These are phyloP conservation scores for Tulasnella calospora DNA, from an alignment of 768 basidiomycete species.

Conservation along the genomic window DNA sequence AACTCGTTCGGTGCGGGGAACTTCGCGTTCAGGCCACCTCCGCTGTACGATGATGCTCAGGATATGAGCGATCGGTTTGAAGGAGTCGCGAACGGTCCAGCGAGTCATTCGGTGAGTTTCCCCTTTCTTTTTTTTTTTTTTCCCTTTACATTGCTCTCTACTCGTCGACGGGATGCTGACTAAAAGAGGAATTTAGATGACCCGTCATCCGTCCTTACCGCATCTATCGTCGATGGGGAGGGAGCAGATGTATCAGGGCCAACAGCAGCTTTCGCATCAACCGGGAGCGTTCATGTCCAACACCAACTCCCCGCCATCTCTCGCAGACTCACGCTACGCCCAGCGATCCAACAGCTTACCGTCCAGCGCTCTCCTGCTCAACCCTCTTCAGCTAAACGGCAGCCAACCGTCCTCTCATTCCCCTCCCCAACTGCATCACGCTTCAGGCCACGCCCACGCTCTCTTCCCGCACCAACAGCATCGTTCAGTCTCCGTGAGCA, in stretches of 20 bases:
- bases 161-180: neutral
- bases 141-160: too few species aligned
- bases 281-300: neutral
- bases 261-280: neutral
- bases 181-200: neutral
- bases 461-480: neutral
- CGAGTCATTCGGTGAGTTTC: neutral
- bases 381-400: neutral
- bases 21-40: neutral
- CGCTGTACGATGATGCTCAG: neutral
- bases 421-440: neutral
- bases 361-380: neutral
- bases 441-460: neutral
- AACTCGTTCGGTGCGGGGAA: neutral
- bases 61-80: constrained; percentile 5
- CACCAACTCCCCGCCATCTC: neutral
- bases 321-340: constrained; percentile 10
- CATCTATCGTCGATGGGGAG: neutral
- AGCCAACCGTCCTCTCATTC: neutral
- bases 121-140: neutral
- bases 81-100: neutral
- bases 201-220: neutral
- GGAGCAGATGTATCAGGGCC: neutral
- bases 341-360: constrained; percentile 4
- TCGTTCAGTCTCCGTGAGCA: neutral